Evolutionary conservation across 2,329 filamentous ascomycete species (phyloP), one percentile per base, ranked within the genome.

Genomic region (Colletotrichum graminicola): DNA sequence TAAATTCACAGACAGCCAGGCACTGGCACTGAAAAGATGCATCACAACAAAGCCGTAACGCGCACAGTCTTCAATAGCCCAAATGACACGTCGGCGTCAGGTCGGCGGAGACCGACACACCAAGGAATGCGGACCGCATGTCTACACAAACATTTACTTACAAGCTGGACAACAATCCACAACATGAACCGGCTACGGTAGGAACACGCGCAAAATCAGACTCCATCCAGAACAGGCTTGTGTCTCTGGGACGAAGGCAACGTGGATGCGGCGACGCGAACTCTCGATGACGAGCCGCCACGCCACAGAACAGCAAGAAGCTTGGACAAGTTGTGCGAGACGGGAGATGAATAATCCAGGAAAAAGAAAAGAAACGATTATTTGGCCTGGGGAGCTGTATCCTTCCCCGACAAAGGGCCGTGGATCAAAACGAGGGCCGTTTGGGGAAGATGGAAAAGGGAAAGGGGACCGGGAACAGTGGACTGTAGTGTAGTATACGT

Each of bases 261-360:
- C 10, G 45, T 12, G 23, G n/a, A 34, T 29, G 12, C 26, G 43
- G 26, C 32, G 49, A 34, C 45, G 21, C 45, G 39, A 36, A 21
- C 12, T 18, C 3, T 29, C 26, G 16, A 52, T 3, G n/a, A 47
- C 8, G n/a, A 34, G 12, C 26, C 54, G 23, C 55, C 45, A 59
- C 60, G 36, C 23, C 49, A 41, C 10, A 70, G 55, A 41, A 21
- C 51, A 39, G 51, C 51, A 29, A 56, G 29, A n/a, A 62, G 51
- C 36, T 43, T 71, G 56, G 51, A 18, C 1, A 67, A 32, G 23
- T 41, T 67, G 29, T 57, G 57, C 8, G 36, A 51, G 18, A 51
- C 57, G 21, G 64, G 64, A 36, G 57, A 71, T 34, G 8, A 26
- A 18, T 62, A 67, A 26, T 71, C 67, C 29, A 67, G 47, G 36